Conservation (phyloP, 768 basidiomycete species). For the Podaxis sp. region DNA sequence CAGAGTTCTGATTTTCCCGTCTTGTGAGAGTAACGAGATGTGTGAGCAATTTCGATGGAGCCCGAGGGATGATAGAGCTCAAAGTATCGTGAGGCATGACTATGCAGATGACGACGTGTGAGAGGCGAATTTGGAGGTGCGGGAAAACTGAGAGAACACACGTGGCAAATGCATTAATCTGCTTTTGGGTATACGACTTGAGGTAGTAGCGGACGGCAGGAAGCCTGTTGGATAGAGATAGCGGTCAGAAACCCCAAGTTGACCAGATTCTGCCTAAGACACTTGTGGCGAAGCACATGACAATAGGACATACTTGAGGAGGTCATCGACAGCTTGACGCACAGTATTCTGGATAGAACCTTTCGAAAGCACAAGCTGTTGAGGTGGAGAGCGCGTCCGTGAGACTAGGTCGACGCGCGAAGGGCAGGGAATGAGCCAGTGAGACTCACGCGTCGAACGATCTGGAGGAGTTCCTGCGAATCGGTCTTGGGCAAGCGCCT, state of each 20-base stretch:
- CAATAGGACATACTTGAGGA: conserved; percentile 60
- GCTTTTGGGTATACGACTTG: conserved; percentile 72
- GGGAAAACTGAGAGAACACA: conserved; percentile 44
- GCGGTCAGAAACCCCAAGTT: conserved; percentile 16
- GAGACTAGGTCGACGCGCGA: conserved; percentile 10
- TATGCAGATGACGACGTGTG: conserved; percentile 31
- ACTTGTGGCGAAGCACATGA: conserved; percentile 21
- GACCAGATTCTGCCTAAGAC: conserved; percentile 19
- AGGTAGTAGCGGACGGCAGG: conserved; percentile 76
- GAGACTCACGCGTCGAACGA: conserved; percentile 71
- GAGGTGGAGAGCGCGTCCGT: conserved; percentile 14
- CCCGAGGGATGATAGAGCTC: conserved; percentile 84
- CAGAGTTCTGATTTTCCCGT: conserved; percentile 90
- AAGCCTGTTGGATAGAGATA: conserved; percentile 45
- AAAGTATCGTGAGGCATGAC: conserved; percentile 86
- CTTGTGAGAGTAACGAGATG: conserved; percentile 80
- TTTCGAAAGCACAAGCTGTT: conserved; percentile 60
- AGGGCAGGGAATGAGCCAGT: conserved; percentile 4
- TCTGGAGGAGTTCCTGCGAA: conserved; percentile 61
- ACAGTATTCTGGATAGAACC: conserved; percentile 54
- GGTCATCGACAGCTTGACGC: conserved; percentile 73
- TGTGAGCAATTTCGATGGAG: conserved; percentile 85
- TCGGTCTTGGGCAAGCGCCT: conserved; percentile 76
- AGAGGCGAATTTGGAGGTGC: conserved; percentile 22
- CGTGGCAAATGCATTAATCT: conserved; percentile 92